Evolutionary conservation across 306 rosid species (phyloP).

Genomic region (Trifolium pratense): DNA sequence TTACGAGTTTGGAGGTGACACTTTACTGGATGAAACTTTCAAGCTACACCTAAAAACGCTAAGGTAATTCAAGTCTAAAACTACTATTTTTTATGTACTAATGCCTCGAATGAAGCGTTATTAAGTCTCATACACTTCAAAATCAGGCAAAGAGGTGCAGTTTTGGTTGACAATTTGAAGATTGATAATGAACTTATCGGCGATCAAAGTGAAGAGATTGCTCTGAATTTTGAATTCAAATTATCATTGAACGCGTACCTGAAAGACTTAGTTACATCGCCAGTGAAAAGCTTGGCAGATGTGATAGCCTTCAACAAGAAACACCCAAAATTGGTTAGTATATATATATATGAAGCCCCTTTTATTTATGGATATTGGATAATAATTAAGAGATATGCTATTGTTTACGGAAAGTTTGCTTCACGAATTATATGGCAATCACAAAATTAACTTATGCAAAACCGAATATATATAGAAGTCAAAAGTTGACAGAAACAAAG

Average conservation of each 20-base stretch:
- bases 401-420: not conserved
- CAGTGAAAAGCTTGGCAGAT: constrained; percentile 54
- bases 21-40: constrained; percentile 39
- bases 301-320: constrained; percentile 65
- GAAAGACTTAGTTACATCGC: constrained; percentile 50
- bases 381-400: not conserved
- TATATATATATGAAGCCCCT: not conserved
- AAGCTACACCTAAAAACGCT: constrained; percentile 47
- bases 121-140: not conserved
- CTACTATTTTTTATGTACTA: not conserved
- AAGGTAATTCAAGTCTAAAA: constrained; percentile 53
- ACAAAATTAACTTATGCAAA: no score
- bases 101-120: not conserved
- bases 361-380: not conserved
- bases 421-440: no score
- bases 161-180: constrained; percentile 55
- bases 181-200: constrained; percentile 32
- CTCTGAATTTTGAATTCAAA: constrained; percentile 56
- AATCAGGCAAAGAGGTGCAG: constrained; percentile 59
- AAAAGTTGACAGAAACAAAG: no score
- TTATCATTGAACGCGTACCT: constrained; percentile 55
- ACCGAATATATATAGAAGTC: no score
- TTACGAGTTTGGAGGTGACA: constrained; percentile 36
- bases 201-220: constrained; percentile 48
- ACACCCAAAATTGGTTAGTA: constrained; percentile 45